phyloP scores from a whole-genome alignment of 176 grass and related monocot genomes.

The Cenchrus fungigraminus region DNA sequence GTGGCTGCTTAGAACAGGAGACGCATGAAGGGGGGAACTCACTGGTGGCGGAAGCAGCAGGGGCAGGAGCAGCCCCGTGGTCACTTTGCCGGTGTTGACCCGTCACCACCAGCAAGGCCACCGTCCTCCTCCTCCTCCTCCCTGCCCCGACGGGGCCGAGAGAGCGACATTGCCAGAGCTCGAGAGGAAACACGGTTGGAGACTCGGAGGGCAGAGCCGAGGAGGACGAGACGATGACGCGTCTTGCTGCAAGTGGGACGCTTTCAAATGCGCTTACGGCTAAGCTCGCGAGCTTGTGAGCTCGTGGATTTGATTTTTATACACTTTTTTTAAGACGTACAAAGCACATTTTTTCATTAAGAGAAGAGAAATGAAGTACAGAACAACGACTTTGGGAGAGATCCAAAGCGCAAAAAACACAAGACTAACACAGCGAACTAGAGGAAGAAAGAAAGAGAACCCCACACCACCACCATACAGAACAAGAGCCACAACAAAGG shows the following conservation, averaged over 20 bases:
- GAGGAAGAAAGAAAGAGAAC: no score
- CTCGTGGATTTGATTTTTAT: background rate
- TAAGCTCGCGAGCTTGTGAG: background rate
- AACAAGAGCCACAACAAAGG: no score
- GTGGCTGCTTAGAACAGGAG: no score
- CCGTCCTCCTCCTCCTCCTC: slow-evolving; percentile 26
- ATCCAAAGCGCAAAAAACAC: no score
- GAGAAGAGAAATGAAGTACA: no score
- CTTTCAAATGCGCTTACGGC: background rate
- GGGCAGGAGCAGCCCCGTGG: slow-evolving; percentile 17
- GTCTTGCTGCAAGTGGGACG: background rate
- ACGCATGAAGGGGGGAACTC: no score
- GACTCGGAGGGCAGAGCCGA: background rate
- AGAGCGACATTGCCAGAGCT: background rate
- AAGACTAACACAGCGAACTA: no score
- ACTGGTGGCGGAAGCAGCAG: background rate
- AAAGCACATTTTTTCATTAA: no score
- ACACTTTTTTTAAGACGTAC: no score
- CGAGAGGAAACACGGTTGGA: background rate
- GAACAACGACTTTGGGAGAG: no score
- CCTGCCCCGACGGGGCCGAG: slow-evolving; percentile 7
- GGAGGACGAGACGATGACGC: background rate
- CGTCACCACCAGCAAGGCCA: background rate
- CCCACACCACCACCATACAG: no score
- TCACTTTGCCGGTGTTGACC: slow-evolving; percentile 27